Evolutionary conservation across 257 asterid genomes (phyloP).

Genomic region (Eustoma russellianum): DNA sequence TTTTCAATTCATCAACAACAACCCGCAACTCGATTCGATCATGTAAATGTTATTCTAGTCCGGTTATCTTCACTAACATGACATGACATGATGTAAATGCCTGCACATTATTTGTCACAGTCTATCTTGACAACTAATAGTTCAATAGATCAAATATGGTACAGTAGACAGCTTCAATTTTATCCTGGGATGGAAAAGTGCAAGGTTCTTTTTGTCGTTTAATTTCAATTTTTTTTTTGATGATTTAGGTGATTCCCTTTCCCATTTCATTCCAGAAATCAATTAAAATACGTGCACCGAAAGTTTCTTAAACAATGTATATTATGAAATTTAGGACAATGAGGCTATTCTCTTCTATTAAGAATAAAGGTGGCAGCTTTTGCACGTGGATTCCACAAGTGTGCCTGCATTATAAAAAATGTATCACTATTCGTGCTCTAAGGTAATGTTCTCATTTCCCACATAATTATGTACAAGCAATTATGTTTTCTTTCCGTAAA

Average conservation of each 20-base stretch:
- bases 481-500: conserved; percentile 14
- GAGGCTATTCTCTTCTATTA: conserved; percentile 3
- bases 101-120: no score
- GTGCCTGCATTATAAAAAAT: conserved; percentile 4
- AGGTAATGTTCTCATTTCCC: conserved; percentile 4
- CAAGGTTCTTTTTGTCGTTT: neutral
- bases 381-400: conserved; percentile 53
- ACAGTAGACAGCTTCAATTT: neutral
- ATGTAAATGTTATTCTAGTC: no score
- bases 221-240: neutral
- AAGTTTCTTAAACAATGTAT: neutral
- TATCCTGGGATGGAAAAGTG: neutral
- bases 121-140: no score
- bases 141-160: neutral
- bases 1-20: no score
- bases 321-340: neutral
- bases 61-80: no score
- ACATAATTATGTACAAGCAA: neutral
- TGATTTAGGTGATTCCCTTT: conserved; percentile 1
- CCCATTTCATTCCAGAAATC: neutral
- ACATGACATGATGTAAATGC: no score
- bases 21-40: no score
- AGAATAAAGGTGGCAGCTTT: conserved; percentile 27
- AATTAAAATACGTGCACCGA: neutral
- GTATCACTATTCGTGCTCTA: neutral